phyloP scores from a whole-genome alignment of 768 basidiomycete genomes.

The Lactarius deliciosus region DNA sequence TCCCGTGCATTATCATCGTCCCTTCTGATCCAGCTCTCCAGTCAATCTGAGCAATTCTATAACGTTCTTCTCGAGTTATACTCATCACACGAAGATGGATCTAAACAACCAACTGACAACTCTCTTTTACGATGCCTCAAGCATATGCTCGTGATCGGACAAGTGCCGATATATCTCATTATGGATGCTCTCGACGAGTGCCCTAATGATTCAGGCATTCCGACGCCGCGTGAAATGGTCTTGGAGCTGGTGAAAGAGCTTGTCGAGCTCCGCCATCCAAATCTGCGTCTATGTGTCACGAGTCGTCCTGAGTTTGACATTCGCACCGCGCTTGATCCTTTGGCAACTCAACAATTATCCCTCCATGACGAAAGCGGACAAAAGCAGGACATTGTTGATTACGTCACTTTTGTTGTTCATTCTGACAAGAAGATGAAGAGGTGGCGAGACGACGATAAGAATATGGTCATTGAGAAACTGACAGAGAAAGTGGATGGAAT shows the following conservation, averaged over 20 bases:
- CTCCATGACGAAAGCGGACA: neutral
- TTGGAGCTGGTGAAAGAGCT: neutral
- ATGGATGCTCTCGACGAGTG: constrained; percentile 6
- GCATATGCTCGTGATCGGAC: neutral
- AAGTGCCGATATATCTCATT: neutral
- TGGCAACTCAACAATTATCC: neutral
- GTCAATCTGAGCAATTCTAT: neutral
- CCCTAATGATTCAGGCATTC: neutral
- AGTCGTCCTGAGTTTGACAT: neutral
- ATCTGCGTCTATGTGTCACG: neutral
- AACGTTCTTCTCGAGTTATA: neutral
- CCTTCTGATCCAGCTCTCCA: neutral
- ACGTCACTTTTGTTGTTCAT: neutral
- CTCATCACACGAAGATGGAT: neutral
- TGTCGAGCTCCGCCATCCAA: neutral
- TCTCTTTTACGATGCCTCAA: neutral
- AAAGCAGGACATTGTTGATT: neutral
- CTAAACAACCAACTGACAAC: neutral
- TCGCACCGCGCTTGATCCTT: neutral
- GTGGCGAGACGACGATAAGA: neutral
- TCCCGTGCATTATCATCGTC: neutral
- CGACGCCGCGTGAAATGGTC: neutral
- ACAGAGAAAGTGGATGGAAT: neutral
- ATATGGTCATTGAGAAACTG: neutral
- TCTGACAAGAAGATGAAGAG: neutral